A percentile compares a stretch with the other conserved stretches of the same genome.
These are phyloP conservation scores for Talaromyces sp. DNA, from an alignment of 2,329 filamentous ascomycete genomes.

Conservation along the genomic window DNA sequence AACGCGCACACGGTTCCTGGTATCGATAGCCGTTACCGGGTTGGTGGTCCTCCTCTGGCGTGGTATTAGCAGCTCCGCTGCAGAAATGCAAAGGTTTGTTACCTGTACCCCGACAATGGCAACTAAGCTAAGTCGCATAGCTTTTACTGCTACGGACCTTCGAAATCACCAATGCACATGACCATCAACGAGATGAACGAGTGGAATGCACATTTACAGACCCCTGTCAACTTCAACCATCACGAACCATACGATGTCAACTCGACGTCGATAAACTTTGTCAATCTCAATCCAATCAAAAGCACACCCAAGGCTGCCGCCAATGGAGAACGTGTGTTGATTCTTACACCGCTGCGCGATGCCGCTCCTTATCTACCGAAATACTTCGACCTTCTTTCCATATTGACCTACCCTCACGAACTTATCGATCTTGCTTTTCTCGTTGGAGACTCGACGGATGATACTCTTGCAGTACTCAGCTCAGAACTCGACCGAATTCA, in stretches of 20 bases:
- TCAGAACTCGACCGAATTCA: conserved; percentile 87
- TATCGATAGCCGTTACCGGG: conserved; percentile 67
- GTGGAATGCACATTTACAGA: conserved; percentile 85
- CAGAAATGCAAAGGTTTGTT: conserved; percentile 84
- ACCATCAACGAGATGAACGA: conserved; percentile 81
- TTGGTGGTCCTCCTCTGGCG: conserved; percentile 82
- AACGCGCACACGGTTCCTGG: conserved; percentile 72
- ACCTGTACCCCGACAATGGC: background rate
- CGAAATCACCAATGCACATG: conserved; percentile 96
- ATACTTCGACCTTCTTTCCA: conserved; percentile 88
- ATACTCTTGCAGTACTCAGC: conserved; percentile 81
- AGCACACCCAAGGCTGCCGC: conserved; percentile 73
- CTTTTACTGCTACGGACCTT: conserved; percentile 95
- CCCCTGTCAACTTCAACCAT: conserved; percentile 94
- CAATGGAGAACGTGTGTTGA: conserved; percentile 83
- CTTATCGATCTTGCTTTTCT: conserved; percentile 94
- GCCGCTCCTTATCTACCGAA: conserved; percentile 76
- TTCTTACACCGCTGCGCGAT: conserved; percentile 90
- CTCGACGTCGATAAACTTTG: conserved; percentile 68
- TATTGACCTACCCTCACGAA: conserved; percentile 89
- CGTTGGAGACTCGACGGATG: conserved; percentile 85
- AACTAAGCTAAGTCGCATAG: conserved; percentile 46
- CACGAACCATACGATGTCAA: conserved; percentile 85
- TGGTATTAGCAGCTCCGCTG: conserved; percentile 72
- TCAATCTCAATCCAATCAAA: conserved; percentile 80